A percentile compares a stretch with the other conserved stretches of the same genome.
These are phyloP conservation scores for Hypsizygus marmoreus DNA, from an alignment of 768 basidiomycete species.

Conservation along the genomic window DNA sequence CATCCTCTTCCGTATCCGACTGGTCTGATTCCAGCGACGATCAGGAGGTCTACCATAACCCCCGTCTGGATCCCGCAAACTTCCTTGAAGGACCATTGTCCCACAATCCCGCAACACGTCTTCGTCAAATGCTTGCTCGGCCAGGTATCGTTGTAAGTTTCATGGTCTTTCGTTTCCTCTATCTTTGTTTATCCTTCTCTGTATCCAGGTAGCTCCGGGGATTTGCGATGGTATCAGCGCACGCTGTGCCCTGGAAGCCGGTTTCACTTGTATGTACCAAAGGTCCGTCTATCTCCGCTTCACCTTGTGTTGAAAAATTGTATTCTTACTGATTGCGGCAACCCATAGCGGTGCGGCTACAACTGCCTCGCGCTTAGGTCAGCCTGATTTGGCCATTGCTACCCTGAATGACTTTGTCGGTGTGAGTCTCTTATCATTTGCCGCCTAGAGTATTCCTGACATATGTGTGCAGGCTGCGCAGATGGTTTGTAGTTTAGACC, in stretches of 20 bases:
- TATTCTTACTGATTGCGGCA: background rate
- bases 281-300: slow-evolving; percentile 44
- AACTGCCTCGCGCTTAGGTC: slow-evolving; percentile 75
- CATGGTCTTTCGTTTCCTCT: background rate
- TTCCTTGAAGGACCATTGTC: slow-evolving; percentile 72
- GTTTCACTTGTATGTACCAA: slow-evolving; percentile 78
- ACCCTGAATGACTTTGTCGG: slow-evolving; percentile 77
- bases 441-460: background rate
- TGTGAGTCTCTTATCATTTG: slow-evolving; percentile 28
- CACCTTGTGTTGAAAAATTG: background rate
- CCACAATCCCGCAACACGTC: slow-evolving; percentile 65
- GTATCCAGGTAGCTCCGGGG: slow-evolving; percentile 67
- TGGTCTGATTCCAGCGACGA: too few relatives aligned
- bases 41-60: slow-evolving; percentile 53
- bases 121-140: slow-evolving; percentile 68
- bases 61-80: slow-evolving; percentile 69
- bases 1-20: background rate
- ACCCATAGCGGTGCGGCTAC: slow-evolving; percentile 68
- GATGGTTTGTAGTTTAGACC: slow-evolving; percentile 69
- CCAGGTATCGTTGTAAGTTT: slow-evolving; percentile 75
- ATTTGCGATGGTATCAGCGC: slow-evolving; percentile 82
- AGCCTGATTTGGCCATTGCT: slow-evolving; percentile 79
- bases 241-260: slow-evolving; percentile 77
- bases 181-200: slow-evolving; percentile 1
- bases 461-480: slow-evolving; percentile 50